Evolutionary conservation across 306 rosid species (phyloP).

Genomic region (Dalbergia oliveri): DNA sequence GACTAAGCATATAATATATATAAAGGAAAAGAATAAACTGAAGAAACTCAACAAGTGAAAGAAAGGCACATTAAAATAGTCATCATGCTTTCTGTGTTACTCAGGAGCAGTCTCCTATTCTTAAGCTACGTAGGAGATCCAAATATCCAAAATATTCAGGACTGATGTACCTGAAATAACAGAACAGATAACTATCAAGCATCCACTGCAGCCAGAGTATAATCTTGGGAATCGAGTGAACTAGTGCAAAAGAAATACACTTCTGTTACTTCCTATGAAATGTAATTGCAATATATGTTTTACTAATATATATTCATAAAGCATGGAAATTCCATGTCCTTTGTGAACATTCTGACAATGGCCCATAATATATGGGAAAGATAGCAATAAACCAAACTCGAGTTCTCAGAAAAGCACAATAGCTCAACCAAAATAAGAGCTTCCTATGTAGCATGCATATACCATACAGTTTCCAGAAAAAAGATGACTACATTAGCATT

Average conservation of each 20-base stretch:
- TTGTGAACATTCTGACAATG: background rate
- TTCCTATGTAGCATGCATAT: background rate
- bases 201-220: conserved; percentile 19
- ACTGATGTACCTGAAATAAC: conserved; percentile 64
- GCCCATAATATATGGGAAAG: background rate
- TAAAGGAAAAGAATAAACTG: background rate
- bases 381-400: conserved; percentile 10
- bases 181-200: conserved; percentile 13
- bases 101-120: conserved; percentile 67
- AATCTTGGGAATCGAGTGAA: conserved; percentile 7
- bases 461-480: background rate
- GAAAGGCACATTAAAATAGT: background rate
- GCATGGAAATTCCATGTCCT: conserved; percentile 18
- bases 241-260: background rate
- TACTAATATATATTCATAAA: background rate
- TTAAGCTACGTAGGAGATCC: conserved; percentile 79
- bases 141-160: conserved; percentile 78
- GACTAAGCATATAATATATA: background rate
- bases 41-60: background rate
- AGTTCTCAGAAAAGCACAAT: background rate
- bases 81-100: conserved; percentile 10
- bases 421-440: background rate
- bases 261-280: background rate
- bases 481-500: conserved; percentile 20
- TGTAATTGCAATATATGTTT: conserved; percentile 7